Conservation (phyloP, 768 basidiomycete species). For the Tremella fuciformis region DNA sequence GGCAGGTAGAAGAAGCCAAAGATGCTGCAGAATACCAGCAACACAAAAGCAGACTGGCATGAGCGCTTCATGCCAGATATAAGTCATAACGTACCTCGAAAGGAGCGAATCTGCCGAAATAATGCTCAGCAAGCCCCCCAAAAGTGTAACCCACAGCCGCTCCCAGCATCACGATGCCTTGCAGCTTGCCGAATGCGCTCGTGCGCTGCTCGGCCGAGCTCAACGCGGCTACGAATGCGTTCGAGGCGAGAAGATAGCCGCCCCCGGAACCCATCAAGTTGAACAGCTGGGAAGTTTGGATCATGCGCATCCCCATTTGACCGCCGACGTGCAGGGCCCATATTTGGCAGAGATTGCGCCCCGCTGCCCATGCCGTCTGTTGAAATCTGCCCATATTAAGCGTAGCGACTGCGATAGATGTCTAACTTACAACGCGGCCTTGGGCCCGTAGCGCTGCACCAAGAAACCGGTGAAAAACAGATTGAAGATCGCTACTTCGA, state of each 20-base stretch:
- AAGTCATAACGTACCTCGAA: too few species aligned
- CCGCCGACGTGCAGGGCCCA: conserved; percentile 32
- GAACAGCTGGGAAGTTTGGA: conserved; percentile 45
- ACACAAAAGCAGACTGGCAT: conserved; percentile 39
- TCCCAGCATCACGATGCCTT: conserved; percentile 40
- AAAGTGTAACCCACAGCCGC: conserved; percentile 17
- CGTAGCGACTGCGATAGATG: conserved; percentile 48
- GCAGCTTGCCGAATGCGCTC: conserved; percentile 39
- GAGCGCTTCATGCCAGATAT: too few species aligned
- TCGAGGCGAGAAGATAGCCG: conserved; percentile 46
- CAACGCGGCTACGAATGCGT: conserved; percentile 35
- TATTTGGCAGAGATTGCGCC: conserved; percentile 43
- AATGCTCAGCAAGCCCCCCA: neutral
- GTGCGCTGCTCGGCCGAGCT: conserved; percentile 40
- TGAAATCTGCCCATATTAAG: conserved; percentile 43
- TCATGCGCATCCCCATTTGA: conserved; percentile 26
- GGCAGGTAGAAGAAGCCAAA: conserved; percentile 44
- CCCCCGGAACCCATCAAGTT: conserved; percentile 47
- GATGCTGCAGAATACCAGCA: conserved; percentile 39
- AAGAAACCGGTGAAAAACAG: conserved; percentile 45
- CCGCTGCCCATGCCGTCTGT: conserved; percentile 40
- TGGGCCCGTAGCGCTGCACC: conserved; percentile 36
- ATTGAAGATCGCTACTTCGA: conserved; percentile 40
- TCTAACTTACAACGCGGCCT: conserved; percentile 41
- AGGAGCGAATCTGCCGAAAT: conserved; percentile 36